Conservation (phyloP, 441 rosid species). For the Populus hybrid region DNA sequence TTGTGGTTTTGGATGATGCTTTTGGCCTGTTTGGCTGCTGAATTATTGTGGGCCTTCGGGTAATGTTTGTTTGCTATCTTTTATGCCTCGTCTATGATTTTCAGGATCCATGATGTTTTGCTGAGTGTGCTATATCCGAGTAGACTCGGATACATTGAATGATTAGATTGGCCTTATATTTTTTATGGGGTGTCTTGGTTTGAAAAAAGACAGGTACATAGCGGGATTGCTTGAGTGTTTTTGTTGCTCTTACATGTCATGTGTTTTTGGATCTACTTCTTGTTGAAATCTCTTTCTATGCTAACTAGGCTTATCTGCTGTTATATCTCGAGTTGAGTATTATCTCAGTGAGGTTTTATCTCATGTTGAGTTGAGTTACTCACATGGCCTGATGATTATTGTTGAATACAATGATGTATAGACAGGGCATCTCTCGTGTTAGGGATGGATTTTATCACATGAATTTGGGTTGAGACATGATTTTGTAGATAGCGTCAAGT, state of each 20-base stretch:
- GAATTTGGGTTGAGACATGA: neutral
- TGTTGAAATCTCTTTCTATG: neutral
- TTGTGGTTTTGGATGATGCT: neutral
- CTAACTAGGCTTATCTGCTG: neutral
- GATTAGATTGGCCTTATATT: neutral
- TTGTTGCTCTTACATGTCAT: neutral
- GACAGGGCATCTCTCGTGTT: neutral
- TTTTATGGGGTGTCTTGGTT: neutral
- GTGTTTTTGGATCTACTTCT: neutral
- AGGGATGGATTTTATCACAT: neutral
- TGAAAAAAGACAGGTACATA: neutral
- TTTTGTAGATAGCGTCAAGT: neutral
- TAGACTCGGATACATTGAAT: neutral
- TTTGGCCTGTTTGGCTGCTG: neutral
- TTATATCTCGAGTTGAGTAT: neutral
- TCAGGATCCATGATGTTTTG: neutral
- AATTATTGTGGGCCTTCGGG: neutral
- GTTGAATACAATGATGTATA: neutral
- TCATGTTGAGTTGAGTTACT: neutral
- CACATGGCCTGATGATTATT: neutral
- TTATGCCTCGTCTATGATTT: neutral
- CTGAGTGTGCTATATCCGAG: neutral
- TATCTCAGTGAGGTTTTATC: neutral
- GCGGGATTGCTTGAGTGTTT: neutral
- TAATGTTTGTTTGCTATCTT: neutral